Percentiles rank a stretch among this genome's conserved stretches.
phyloP scores from a whole-genome alignment of 805 yeast species.

The Yarrowia sp. region DNA sequence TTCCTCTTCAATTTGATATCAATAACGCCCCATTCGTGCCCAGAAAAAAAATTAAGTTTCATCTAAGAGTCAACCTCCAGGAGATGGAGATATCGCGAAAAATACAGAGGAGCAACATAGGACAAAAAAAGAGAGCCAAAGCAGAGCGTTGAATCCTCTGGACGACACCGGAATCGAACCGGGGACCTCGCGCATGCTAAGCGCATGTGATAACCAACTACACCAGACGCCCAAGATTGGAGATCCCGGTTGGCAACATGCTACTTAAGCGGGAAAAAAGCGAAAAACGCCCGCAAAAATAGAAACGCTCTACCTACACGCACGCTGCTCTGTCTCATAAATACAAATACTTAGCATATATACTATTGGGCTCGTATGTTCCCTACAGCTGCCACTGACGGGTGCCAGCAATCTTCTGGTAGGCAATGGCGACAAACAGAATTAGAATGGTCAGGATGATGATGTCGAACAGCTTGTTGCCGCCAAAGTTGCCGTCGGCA shows the following conservation, averaged over 20 bases:
- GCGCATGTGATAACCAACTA: constrained; percentile 12
- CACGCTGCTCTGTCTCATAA: not conserved
- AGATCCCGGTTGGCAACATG: not conserved
- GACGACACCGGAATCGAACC: constrained; percentile 14
- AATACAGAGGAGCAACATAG: not conserved
- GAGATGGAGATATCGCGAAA: not conserved
- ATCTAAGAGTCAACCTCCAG: not conserved
- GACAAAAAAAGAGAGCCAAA: not conserved
- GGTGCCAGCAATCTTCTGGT: constrained; percentile 40
- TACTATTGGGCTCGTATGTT: not conserved
- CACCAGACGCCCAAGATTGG: not conserved
- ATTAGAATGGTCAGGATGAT: constrained; percentile 35
- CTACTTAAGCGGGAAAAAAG: not conserved
- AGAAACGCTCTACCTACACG: too few relatives aligned
- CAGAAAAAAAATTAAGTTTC: not conserved
- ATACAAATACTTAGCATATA: not conserved
- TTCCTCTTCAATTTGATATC: too few relatives aligned
- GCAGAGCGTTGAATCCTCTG: not conserved
- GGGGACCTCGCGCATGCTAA: constrained; percentile 15
- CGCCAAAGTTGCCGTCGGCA: constrained; percentile 31
- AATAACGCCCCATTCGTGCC: too few relatives aligned
- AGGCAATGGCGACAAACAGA: constrained; percentile 32
- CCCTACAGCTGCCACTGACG: constrained; percentile 27
- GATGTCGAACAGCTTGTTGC: constrained; percentile 30
- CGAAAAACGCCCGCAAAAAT: too few relatives aligned